Base-by-base conservation (phyloP, 2,329 filamentous ascomycete species). In the Aspergillus ibericus region DNA sequence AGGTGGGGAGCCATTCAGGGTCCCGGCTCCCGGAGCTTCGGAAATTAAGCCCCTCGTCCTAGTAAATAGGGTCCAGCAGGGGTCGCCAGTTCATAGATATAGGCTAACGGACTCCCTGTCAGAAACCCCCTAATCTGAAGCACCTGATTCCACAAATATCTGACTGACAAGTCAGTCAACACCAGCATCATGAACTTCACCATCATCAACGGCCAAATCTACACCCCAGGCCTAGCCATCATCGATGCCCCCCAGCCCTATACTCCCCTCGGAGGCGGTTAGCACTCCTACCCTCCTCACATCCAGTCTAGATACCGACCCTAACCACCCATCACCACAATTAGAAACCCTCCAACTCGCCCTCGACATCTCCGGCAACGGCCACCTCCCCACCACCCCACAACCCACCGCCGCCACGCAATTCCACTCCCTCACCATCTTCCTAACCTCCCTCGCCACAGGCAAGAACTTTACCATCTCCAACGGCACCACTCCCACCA, bases 391-490 rank as follows among this genome's bases (percentile, higher is more conserved):
- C n/a, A 78, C 87, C 0, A 81, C 80, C 4, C 68, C 77, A n/a
- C 78, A 32, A 10, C 29, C 10, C 8, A 10, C 10, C 4, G 29
- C 83, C 63, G 82, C 81, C 25, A 87, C 83, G 53, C 77, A 80
- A 59, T 85, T 89, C 63, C 80, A 83, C 74, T 86, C 85, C 70
- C 85, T 90, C 67, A 87, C 83, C 56, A 80, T 90, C 58, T 90
- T 89, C 70, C 79, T 90, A 12, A 88, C 83, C 62, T 88, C 85
- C 71, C 87, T 85, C 67, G 70, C 71, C n/a, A 85, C 84, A 0
- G 79, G 81, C 15, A 82, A 83, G 60, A 91, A 90, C 73, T 85
- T 91, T 64, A 90, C 88, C 29, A 82, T 90, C 59, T 83, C 84
- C 4, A 89, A 89, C 70, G 83, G 84, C 52, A 88, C 85, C 75